Base-by-base conservation (phyloP, 192 early-diverging fungal genomes). In the Entomortierella beljakovae region DNA sequence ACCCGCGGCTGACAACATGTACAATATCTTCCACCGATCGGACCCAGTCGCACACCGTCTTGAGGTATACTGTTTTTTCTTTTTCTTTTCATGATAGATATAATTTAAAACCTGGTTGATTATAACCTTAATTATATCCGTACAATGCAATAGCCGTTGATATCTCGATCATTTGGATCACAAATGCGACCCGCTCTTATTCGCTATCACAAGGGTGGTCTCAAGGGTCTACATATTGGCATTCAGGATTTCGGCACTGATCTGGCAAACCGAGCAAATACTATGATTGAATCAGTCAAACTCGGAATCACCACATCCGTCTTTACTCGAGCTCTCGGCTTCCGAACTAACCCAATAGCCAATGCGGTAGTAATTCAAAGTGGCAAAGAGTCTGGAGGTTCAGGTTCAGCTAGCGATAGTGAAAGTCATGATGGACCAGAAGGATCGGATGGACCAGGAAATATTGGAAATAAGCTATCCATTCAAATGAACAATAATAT, bases 161-260 rank as follows among this genome's bases (percentile, higher is more conserved):
- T 94, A 42, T 70, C 85, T 18, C 83, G 85, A 6, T 71, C 87
- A 18, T 89, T 89, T 40, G 86, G 87, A 40, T 58, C 75, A 1
- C 82, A 75, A 20, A 57, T 86, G 22, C 93, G 93, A 64, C 94
- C 94, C 10, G 90, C 87, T 8, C 84, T 85, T 26, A 85, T 96
- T 37, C 91, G 88, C 11, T 96, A 94, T 59, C 90, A 91, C 55
- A 96, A 96, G 62, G 94, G 94, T 20, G 94, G 94, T 29, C 69
- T 96, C 6, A 93, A 86, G 55, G 87, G 87, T 57, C 81, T 88
- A 10, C 80, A 93, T 26, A 81, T 89, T 49, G 94, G 89, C 7
- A 87, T 92, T 57, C 85, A 88, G 51, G 91, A 93, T 52, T 82
- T 94, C 6, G 80, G 90, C 5, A 87, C 74, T n/a, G 91, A 88